Base-by-base conservation (phyloP, 2,329 filamentous ascomycete species). In the Exophiala xenobiotica region DNA sequence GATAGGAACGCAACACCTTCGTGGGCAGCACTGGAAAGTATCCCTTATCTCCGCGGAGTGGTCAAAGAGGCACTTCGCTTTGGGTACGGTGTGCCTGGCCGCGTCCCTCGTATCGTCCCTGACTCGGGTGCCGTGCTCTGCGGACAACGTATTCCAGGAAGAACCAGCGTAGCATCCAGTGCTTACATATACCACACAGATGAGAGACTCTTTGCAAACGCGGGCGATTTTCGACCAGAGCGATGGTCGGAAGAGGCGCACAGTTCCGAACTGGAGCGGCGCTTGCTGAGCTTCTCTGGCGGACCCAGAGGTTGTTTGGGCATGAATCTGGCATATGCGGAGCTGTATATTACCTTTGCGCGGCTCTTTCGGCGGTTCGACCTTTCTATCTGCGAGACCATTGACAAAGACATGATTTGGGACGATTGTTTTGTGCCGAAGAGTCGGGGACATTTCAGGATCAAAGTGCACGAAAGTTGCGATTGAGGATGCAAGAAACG, bases 261-360 rank as follows among this genome's bases (percentile, higher is more conserved):
- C 4, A 8, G 20, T 4, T n/a, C n/a, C n/a, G 37, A 56, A 7
- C 40, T 56, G 8, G 55, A 58, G n/a, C 39, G 14, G 11, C 41
- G 47, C 11, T 44, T 58, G 22, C 29, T 51, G 18, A 39, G 46
- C 33, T 58, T 58, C 37, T 56, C 44, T 8, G 35, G 45, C 12
- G 63, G 63, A 2, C 53, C 60, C 7, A 40, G 63, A 38, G 43
- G 46, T 18, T 60, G 56, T 42, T 33, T 60, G 12, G 58, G 58
- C 5, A 56, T 54, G 31, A 61, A 58, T 53, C 57, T 68, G 8
- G 66, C 66, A 2, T 64, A 59, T 54, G 64, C 63, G 14, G 69
- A 71, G 48, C 16, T 70, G 23, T 67, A 68, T 39, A 42, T 68
- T 9, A 54, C 53, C 12, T 64, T 69, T 31, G 66, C 62, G 2